Evolutionary conservation across 495 filamentous ascomycete genomes (phyloP), one percentile per base, ranked within the genome.

Genomic region (Glarea lozoyensis): DNA sequence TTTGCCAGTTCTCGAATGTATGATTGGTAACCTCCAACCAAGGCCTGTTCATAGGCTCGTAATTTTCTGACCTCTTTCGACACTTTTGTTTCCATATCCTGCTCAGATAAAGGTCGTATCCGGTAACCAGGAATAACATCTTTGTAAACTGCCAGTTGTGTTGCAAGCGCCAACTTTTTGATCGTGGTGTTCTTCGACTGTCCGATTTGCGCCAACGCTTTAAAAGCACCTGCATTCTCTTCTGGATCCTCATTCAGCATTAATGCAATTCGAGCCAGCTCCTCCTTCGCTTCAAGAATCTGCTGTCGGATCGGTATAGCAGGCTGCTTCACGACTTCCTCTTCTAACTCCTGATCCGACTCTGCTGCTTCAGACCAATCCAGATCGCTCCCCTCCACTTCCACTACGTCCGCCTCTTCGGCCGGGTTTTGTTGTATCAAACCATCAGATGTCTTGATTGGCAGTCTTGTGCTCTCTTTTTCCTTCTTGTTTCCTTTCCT

Each of bases 91-190:
- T 69, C 69, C 54, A 76, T 71, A 45, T 83, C 76, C 15, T 83
- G 81, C 31, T 89, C 85, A 2, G 70, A 70, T 4, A 84, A 61
- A 15, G 88, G 86, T 15, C 92, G 81, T 61, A 97, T 97, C 25
- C 92, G 73, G 53, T 97, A 98, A 5, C 90, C 92, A 0, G 92
- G 92, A 35, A 98, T 95, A 31, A 95, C 72, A 65, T 97, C 89
- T 58, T 88, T 93, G 63, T 87, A 98, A n/a, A 96, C 73, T 5
- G 89, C 79, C 56, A 89, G 69, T 61, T 94, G 88, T 15, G 88
- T 82, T 12, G 78, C 85, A 19, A 98, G 60, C 17, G 81, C 84
- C 39, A 98, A 68, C 55, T 87, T 92, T 64, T 82, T 79, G 53
- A 97, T 80, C 4, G 82, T 79, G 23, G 73, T 58, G 45, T 88